Conservation (phyloP, 1,284 basidiomycete genomes). For the Rhodofomes roseus region DNA sequence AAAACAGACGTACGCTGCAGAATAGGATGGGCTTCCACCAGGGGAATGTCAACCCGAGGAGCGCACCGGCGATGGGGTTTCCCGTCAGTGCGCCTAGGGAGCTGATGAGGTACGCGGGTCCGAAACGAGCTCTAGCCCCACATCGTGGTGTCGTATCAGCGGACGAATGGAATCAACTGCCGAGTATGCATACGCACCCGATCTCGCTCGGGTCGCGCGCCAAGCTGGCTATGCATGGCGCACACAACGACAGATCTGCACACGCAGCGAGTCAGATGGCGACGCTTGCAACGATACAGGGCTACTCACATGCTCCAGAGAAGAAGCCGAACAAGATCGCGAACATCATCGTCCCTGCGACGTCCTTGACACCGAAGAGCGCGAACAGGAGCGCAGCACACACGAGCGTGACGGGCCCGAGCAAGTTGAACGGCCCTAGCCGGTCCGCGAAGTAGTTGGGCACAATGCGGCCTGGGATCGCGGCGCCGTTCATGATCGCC, state of each 20-base stretch:
- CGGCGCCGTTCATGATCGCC: conserved; percentile 14
- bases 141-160: not conserved
- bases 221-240: not conserved
- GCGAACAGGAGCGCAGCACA: conserved; percentile 34
- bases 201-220: not conserved
- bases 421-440: conserved; percentile 9
- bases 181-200: too few relatives aligned
- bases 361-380: conserved; percentile 13
- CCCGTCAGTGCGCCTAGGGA: not conserved
- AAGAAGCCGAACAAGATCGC: conserved; percentile 19
- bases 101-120: not conserved
- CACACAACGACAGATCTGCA: not conserved
- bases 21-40: not conserved
- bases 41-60: not conserved
- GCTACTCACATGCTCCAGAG: conserved; percentile 14
- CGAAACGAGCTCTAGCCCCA: not conserved
- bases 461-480: conserved; percentile 14
- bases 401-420: conserved; percentile 32
- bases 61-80: not conserved
- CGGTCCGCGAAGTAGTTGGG: conserved; percentile 14
- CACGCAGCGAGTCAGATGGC: not conserved
- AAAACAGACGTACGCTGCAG: not conserved
- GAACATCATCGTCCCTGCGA: conserved; percentile 11
- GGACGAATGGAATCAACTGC: too few relatives aligned
- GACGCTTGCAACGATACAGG: not conserved